Base-by-base conservation (phyloP, 1,284 basidiomycete species). In the Sporisorium scitamineum region DNA sequence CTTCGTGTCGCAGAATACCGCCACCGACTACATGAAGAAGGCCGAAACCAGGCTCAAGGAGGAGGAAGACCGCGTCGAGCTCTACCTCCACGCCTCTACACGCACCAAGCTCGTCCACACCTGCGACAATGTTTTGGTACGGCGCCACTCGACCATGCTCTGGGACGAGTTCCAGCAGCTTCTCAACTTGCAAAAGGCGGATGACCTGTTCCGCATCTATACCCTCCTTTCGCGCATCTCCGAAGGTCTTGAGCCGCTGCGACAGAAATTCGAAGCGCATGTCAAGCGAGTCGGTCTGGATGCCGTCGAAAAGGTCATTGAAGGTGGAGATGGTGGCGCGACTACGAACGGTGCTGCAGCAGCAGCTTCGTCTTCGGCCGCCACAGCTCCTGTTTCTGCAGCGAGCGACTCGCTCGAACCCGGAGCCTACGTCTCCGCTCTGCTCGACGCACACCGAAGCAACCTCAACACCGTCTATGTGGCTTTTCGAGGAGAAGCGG, bases 11-110 rank as follows among this genome's bases (percentile, higher is more conserved):
- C 91, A 92, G 82, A 96, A 95, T 86, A 92, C 90, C 51, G 93
- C 98, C 37, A 93, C 94, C 26, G 97, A 99, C 86, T 99, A 99
- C 87, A 90, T 99, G 86, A 95, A 93, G 89, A 96, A 95, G 87
- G 97, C 94, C 2, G 95, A 98, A 84, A 91, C 92, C 79, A 90
- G 97, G 31, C 87, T 99, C 64, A 90, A 91, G 67, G 96, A 99
- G 86, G 97, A 99, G 85, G 94, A 96, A 85, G 93, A 96, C 79
- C 91, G 97, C 41, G 94, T 99, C 41, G 95, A 97, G 85, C 89
- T 95, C 60, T 98, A 97, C 86, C 89, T 99, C 71, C 93, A 98
- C 86, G 92, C 91, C 41, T 80, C 71, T 20, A 84, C 84, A 2
- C 57, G 80, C 16, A 55, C 62, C 18, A 77, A 80, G 70, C 90